Percentiles rank a stretch among this genome's conserved stretches.
Evolutionary conservation across 23 red algal genomes (phyloP).

Genomic region (Pyropia haitanensis): DNA sequence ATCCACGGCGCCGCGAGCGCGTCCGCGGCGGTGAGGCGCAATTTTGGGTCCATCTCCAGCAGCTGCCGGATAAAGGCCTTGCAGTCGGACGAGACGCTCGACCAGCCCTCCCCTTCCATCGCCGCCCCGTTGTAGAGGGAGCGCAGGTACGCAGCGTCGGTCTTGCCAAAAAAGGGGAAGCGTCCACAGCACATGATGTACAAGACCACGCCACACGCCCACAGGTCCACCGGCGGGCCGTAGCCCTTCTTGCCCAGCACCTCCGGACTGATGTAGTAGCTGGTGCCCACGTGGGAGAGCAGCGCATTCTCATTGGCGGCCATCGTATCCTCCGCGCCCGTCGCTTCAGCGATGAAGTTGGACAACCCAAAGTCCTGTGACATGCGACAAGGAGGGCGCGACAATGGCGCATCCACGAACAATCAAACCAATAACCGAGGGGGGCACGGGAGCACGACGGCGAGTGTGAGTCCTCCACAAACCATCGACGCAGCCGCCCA

Average conservation of each 20-base stretch:
- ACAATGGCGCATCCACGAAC: too few species aligned
- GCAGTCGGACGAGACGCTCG: conserved; percentile 6
- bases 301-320: conserved; percentile 1
- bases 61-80: conserved; percentile 11
- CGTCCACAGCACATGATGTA: conserved; percentile 51
- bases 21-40: conserved; percentile 4
- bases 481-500: neutral
- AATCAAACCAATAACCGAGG: conserved; percentile 1
- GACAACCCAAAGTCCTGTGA: conserved; percentile 34
- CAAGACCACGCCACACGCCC: conserved; percentile 39
- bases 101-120: conserved; percentile 12
- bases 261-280: conserved; percentile 50
- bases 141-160: conserved; percentile 10
- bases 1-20: conserved; percentile 8
- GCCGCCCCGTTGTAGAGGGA: conserved; percentile 2
- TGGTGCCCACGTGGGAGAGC: conserved; percentile 23
- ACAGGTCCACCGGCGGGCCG: conserved; percentile 49
- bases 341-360: conserved; percentile 8
- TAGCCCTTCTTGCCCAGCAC: conserved; percentile 19
- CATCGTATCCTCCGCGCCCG: conserved; percentile 2
- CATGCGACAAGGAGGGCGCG: too few species aligned
- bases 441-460: neutral
- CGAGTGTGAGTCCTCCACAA: too few species aligned
- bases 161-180: conserved; percentile 26
- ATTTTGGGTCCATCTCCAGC: conserved; percentile 25